Percentiles rank a stretch among this genome's conserved stretches.
phyloP scores from a whole-genome alignment of 129 eudicot genomes.

The Arctium minus region DNA sequence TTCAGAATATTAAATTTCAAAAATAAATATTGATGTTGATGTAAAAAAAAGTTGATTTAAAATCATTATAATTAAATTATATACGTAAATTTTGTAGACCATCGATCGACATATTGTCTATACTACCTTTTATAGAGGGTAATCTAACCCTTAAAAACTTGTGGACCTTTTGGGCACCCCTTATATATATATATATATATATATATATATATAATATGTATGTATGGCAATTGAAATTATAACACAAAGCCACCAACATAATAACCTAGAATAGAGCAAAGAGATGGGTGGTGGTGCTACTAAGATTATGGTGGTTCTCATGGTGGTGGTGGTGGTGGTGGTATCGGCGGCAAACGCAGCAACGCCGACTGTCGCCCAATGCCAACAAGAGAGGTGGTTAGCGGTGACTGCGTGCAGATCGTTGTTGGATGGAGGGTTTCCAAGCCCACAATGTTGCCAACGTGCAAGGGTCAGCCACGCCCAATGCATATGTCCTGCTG shows the following conservation, averaged over 20 bases:
- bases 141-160: too few species aligned
- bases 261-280: conserved; percentile 1
- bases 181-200: too few species aligned
- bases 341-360: conserved; percentile 2
- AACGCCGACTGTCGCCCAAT: conserved; percentile 18
- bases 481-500: conserved; percentile 38
- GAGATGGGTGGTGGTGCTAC: conserved; percentile 12
- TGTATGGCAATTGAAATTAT: not conserved
- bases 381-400: conserved; percentile 30
- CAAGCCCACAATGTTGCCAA: conserved; percentile 35
- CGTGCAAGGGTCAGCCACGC: conserved; percentile 36
- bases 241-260: conserved; percentile 1
- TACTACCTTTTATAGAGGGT: too few species aligned
- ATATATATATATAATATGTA: too few species aligned
- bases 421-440: conserved; percentile 24
- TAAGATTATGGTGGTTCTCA: conserved; percentile 1
- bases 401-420: conserved; percentile 31
- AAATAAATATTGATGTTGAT: too few species aligned
- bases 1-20: too few species aligned
- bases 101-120: too few species aligned
- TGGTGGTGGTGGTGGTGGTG: conserved; percentile 21
- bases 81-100: too few species aligned
- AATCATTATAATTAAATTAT: too few species aligned
- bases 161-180: too few species aligned
- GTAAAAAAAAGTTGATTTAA: too few species aligned